Base-by-base conservation (phyloP, 805 yeast genomes). In the Hanseniaspora guilliermondii region DNA sequence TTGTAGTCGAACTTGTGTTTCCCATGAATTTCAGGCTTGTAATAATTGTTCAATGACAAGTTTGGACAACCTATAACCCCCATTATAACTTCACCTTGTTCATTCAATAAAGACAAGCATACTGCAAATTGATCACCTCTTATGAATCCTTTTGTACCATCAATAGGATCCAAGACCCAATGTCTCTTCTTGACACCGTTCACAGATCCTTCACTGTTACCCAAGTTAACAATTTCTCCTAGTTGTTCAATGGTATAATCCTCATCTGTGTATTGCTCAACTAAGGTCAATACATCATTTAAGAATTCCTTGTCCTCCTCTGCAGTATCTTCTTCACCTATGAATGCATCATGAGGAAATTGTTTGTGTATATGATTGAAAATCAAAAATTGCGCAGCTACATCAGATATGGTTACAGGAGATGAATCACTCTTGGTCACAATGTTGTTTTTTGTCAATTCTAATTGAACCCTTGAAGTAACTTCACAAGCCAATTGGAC, bases 11-110 rank as follows among this genome's bases (percentile, higher is more conserved):
- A 66, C 19, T 42, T 47, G 36, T 50, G 54, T n/a, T 41, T 11
- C 3, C 48, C 47, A 42, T 50, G 54, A 9, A 50, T 19, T 22
- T 36, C 48, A 16, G 44, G 17, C 30, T 35, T 17, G 21, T 53
- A 53, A 16, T 59, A 62, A 7, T 65, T 66, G 14, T 68, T 62
- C 44, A 78, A 61, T 36, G 70, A 69, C 56, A 94, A 72, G 65
- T 93, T 93, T 33, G 99, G 99, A 68, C 97, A 91, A 0, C 97
- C 98, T 67, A 93, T 86, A 25, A 86, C 94, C 49, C 98, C 98
- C 48, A 93, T 75, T 57, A 83, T 81, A 1, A 87, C 95, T 49
- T 78, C 73, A 14, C 96, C 95, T 63, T 89, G 84, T 32, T 81
- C 94, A 14, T 50, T 27, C 47, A 93, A 82, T 60, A 93, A 71